Evolutionary conservation across 2,329 filamentous ascomycete genomes (phyloP), one percentile per base, ranked within the genome.

Genomic region (Claviceps quebecensis): DNA sequence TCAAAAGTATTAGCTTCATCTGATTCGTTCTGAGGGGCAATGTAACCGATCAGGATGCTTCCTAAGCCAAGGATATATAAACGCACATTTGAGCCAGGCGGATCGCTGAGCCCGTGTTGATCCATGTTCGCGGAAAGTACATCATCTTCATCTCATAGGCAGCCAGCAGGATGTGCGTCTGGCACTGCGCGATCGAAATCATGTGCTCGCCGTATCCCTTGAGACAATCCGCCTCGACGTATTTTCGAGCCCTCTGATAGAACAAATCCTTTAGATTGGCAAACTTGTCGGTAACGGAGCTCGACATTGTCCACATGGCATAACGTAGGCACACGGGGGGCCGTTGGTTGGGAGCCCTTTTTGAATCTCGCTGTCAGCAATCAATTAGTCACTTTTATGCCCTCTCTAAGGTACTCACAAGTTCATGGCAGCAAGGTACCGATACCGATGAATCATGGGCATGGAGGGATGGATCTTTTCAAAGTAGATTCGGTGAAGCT

Each of bases 121-220:
- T 81, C 93, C 93, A 97, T 1, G 93, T 93, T 57, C 93, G 76
- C 1, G 93, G 91, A 59, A 97, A 97, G 65, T 89, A 94, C 87
- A 97, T 95, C 77, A 87, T 86, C 69, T 91, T 95, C 73, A 96
- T 97, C 66, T 98, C 93, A 60, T 95, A 96, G 0, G 78, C 81
- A 5, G 83, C 80, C 47, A 94, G 74, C 19, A 97, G 71, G 26
- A 82, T 73, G 76, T 94, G 94, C 1, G 87, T 81, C 65, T 98
- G 93, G 48, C 84, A 86, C 65, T 95, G 87, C 16, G 84, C 83
- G 34, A 96, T 74, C 1, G 85, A 91, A 57, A 96, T 86, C 64
- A 94, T 86, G 57, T 83, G 77, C 66, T 97, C 91, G 50, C 93
- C 93, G 58, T 91, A 89, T 4, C 91, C 90, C 64, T 87, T 93